Conservation (phyloP, 129 eudicot genomes). For the Flaveria linearis region DNA sequence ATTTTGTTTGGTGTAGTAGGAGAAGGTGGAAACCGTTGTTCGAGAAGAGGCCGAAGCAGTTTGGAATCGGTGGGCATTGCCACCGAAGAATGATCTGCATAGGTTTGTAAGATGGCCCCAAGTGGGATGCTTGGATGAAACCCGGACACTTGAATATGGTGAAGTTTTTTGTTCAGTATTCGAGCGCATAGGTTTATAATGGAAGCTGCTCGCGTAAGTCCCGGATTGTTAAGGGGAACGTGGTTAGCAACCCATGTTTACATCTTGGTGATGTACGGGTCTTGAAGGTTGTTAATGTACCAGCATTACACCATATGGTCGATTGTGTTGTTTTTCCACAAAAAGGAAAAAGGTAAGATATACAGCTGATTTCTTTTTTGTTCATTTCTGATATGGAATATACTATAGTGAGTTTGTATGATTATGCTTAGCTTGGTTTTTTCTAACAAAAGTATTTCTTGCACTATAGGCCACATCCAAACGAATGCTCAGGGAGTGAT, state of each 20-base stretch:
- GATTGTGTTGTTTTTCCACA: conserved; percentile 83
- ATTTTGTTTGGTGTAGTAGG: no score
- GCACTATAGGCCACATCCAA: conserved; percentile 75
- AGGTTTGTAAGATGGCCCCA: no score
- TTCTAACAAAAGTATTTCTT: conserved; percentile 18
- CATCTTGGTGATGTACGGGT: conserved; percentile 86
- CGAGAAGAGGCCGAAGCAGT: no score
- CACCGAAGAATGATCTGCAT: no score
- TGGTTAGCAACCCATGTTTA: conserved; percentile 80
- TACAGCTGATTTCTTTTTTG: neutral
- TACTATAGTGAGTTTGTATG: neutral
- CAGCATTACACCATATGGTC: conserved; percentile 68
- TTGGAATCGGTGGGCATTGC: no score
- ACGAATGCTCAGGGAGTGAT: conserved; percentile 95
- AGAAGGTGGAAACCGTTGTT: no score
- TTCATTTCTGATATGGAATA: neutral
- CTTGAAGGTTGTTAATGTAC: conserved; percentile 60
- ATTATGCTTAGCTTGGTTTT: conserved; percentile 19
- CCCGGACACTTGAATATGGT: conserved; percentile 71
- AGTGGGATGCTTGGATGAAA: conserved; percentile 92
- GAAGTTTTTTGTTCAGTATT: conserved; percentile 79
- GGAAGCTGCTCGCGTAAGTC: neutral
- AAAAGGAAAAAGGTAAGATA: conserved; percentile 59
- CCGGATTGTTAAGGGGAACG: conserved; percentile 44
- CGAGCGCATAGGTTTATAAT: conserved; percentile 42